Evolutionary conservation across 2,329 filamentous ascomycete genomes (phyloP).

Genomic region (Cladosporium sp.): DNA sequence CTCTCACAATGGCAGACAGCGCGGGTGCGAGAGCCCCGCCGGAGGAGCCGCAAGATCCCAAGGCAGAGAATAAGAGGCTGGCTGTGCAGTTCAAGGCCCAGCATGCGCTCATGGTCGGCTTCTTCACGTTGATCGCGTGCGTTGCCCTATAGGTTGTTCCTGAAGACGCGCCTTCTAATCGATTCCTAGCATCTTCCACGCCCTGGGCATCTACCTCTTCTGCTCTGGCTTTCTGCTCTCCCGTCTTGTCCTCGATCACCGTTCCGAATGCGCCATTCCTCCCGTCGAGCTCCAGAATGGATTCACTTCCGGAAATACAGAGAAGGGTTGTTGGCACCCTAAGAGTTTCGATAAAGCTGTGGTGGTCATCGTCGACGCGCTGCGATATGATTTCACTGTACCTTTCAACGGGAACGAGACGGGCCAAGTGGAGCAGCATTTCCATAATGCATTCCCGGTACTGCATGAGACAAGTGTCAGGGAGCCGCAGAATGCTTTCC

Average conservation of each 20-base stretch:
- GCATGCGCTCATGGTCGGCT: constrained; percentile 51
- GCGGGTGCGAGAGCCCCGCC: constrained; percentile 7
- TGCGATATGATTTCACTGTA: constrained; percentile 94
- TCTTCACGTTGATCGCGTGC: constrained; percentile 63
- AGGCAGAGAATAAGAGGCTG: constrained; percentile 33
- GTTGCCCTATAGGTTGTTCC: not conserved
- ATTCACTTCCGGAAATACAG: constrained; percentile 32
- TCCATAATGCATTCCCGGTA: constrained; percentile 82
- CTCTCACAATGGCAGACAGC: constrained; percentile 8
- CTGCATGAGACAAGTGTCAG: constrained; percentile 74
- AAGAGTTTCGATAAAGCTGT: constrained; percentile 90
- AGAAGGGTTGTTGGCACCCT: constrained; percentile 87
- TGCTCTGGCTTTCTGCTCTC: constrained; percentile 92
- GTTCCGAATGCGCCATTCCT: constrained; percentile 67
- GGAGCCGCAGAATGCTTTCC: constrained; percentile 73
- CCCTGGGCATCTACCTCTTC: constrained; percentile 80
- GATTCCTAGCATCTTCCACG: constrained; percentile 58
- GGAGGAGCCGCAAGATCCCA: constrained; percentile 19
- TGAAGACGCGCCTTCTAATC: constrained; percentile 14
- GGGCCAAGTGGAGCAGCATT: constrained; percentile 51
- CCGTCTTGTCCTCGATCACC: constrained; percentile 70
- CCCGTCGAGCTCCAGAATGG: constrained; percentile 50
- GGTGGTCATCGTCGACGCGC: constrained; percentile 82
- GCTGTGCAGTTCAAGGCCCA: constrained; percentile 48
- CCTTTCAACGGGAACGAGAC: constrained; percentile 55